A percentile compares a stretch with the other conserved stretches of the same genome.
Conservation (phyloP, 208 protist genomes). For the Trypanosomatidae sp. region DNA sequence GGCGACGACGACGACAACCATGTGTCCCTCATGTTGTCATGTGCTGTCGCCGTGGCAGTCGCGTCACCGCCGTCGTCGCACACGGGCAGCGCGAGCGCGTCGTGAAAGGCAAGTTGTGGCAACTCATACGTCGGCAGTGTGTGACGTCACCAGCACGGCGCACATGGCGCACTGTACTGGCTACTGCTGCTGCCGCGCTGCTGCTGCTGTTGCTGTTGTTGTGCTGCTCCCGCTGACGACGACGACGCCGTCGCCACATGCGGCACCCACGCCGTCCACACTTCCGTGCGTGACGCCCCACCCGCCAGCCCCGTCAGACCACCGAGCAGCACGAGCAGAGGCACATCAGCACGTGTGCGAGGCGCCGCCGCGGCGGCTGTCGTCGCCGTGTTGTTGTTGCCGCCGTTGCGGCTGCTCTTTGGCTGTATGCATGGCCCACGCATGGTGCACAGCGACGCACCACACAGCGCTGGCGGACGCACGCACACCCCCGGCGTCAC, state of each 20-base stretch:
- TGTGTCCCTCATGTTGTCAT: too few species aligned
- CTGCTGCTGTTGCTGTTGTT: too few species aligned
- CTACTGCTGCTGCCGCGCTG: too few species aligned
- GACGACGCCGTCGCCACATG: slow-evolving; percentile 1
- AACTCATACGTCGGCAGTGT: slow-evolving; percentile 26
- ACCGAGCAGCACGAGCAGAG: slow-evolving; percentile 11
- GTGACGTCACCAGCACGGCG: slow-evolving; percentile 10
- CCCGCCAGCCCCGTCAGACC: slow-evolving; percentile 9
- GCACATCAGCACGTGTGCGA: too few species aligned
- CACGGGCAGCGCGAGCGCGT: slow-evolving; percentile 11
- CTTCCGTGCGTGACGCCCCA: slow-evolving; percentile 11
- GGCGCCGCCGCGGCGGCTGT: too few species aligned
- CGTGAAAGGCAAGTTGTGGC: slow-evolving; percentile 24
- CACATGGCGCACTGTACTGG: too few species aligned
- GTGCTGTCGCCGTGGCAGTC: too few species aligned
- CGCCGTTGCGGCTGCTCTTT: background rate
- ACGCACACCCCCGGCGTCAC: slow-evolving; percentile 32
- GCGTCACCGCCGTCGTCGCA: background rate
- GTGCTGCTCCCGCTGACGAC: too few species aligned
- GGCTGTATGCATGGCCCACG: background rate
- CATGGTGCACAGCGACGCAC: slow-evolving; percentile 19
- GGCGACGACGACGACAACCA: too few species aligned
- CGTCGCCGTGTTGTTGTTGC: too few species aligned
- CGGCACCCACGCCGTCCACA: slow-evolving; percentile 13
- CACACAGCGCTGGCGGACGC: slow-evolving; percentile 25